Evolutionary conservation across 805 yeast genomes (phyloP).

Genomic region (Yarrowia sp.): DNA sequence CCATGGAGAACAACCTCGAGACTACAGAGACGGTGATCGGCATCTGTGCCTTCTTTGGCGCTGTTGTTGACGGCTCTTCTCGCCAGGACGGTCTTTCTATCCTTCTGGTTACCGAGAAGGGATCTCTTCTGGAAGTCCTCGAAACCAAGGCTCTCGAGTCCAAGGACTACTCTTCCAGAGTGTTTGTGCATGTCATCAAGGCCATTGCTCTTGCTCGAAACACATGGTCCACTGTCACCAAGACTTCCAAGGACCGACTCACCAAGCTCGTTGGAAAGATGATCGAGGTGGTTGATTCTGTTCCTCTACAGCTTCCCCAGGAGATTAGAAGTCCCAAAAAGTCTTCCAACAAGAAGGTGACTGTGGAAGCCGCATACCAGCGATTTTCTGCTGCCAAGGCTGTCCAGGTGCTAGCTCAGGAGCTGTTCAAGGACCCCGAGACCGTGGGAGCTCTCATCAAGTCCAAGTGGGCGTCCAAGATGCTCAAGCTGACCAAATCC

Average conservation of each 20-base stretch:
- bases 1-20: slow-evolving; percentile 59
- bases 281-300: slow-evolving; percentile 20
- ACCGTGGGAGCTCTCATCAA: slow-evolving; percentile 50
- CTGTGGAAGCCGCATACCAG: slow-evolving; percentile 43
- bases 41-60: slow-evolving; percentile 46
- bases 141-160: slow-evolving; percentile 43
- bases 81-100: slow-evolving; percentile 53
- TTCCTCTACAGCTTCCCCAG: slow-evolving; percentile 26
- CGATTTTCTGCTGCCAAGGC: slow-evolving; percentile 62
- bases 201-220: slow-evolving; percentile 77
- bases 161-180: slow-evolving; percentile 38
- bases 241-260: slow-evolving; percentile 53
- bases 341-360: slow-evolving; percentile 26
- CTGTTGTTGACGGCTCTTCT: slow-evolving; percentile 44
- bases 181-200: slow-evolving; percentile 67
- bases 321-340: slow-evolving; percentile 16
- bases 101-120: slow-evolving; percentile 44
- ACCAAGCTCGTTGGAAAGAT: slow-evolving; percentile 26
- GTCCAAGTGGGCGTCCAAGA: slow-evolving; percentile 40
- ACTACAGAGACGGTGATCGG: slow-evolving; percentile 41
- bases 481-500: slow-evolving; percentile 46
- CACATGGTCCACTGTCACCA: slow-evolving; percentile 69
- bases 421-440: slow-evolving; percentile 63
- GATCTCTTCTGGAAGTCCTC: slow-evolving; percentile 46
- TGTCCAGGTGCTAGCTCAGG: slow-evolving; percentile 76